Conservation (phyloP, 306 rosid genomes). For the Pterocarpus macrocarpus region DNA sequence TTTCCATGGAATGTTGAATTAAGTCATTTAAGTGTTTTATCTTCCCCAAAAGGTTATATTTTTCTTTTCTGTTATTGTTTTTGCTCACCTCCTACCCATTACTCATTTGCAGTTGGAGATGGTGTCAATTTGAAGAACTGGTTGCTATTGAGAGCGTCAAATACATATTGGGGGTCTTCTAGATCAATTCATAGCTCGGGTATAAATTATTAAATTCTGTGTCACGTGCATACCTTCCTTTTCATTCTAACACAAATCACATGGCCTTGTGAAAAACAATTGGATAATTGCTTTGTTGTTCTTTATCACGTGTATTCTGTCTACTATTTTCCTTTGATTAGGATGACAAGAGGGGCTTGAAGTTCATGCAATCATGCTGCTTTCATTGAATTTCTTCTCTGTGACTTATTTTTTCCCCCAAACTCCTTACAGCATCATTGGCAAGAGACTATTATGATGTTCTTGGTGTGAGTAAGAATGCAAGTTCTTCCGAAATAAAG, state of each 20-base stretch:
- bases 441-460: constrained; percentile 82
- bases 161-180: constrained; percentile 51
- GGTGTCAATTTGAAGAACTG: constrained; percentile 58
- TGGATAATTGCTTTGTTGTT: constrained; percentile 15
- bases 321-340: constrained; percentile 8
- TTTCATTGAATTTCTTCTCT: background rate
- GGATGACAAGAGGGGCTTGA: constrained; percentile 28
- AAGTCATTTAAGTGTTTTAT: background rate
- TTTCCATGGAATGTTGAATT: constrained; percentile 19
- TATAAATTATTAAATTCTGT: constrained; percentile 45
- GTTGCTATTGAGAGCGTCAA: constrained; percentile 59
- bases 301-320: constrained; percentile 20
- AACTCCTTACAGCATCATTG: constrained; percentile 66
- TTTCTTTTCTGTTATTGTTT: background rate
- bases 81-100: constrained; percentile 16
- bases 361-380: background rate
- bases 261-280: background rate
- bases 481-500: constrained; percentile 90
- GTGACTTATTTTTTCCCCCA: constrained; percentile 23
- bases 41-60: background rate
- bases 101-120: constrained; percentile 43
- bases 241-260: constrained; percentile 23
- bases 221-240: background rate
- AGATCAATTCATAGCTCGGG: constrained; percentile 88
- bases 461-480: constrained; percentile 89